Percentiles rank a stretch among this genome's conserved stretches.
These are phyloP conservation scores for Malus sylvestris DNA, from an alignment of 306 rosid species.

Conservation along the genomic window DNA sequence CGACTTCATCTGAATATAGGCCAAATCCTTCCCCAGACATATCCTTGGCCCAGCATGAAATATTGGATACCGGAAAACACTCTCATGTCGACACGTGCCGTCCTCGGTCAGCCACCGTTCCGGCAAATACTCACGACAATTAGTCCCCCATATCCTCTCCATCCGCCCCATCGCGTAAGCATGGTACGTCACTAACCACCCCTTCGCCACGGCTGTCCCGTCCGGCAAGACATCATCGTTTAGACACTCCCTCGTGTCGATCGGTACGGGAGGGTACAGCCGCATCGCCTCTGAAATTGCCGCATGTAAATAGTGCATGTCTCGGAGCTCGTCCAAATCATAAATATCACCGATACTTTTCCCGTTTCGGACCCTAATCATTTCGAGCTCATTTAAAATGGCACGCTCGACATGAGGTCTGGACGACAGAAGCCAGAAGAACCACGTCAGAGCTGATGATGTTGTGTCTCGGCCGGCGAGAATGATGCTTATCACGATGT, in stretches of 20 bases:
- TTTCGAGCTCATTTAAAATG: conserved; percentile 28
- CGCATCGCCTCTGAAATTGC: conserved; percentile 54
- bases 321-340: conserved; percentile 43
- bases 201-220: conserved; percentile 35
- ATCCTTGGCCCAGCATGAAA: too few relatives aligned
- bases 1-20: too few relatives aligned
- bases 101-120: too few relatives aligned
- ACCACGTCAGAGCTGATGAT: conserved; percentile 62
- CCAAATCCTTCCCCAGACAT: too few relatives aligned
- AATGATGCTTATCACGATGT: conserved; percentile 51
- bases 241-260: conserved; percentile 33
- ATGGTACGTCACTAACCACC: conserved; percentile 48
- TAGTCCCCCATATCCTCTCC: too few relatives aligned
- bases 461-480: conserved; percentile 72
- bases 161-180: conserved; percentile 22
- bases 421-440: conserved; percentile 58
- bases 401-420: conserved; percentile 20
- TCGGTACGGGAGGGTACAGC: conserved; percentile 60
- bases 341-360: conserved; percentile 17
- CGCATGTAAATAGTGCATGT: conserved; percentile 64
- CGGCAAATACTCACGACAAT: too few relatives aligned
- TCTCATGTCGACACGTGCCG: too few relatives aligned
- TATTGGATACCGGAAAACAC: too few relatives aligned
- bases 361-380: conserved; percentile 7
- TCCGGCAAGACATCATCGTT: conserved; percentile 48